phyloP scores from a whole-genome alignment of 2,329 filamentous ascomycete genomes.

The Aspergillus novofumigatus region DNA sequence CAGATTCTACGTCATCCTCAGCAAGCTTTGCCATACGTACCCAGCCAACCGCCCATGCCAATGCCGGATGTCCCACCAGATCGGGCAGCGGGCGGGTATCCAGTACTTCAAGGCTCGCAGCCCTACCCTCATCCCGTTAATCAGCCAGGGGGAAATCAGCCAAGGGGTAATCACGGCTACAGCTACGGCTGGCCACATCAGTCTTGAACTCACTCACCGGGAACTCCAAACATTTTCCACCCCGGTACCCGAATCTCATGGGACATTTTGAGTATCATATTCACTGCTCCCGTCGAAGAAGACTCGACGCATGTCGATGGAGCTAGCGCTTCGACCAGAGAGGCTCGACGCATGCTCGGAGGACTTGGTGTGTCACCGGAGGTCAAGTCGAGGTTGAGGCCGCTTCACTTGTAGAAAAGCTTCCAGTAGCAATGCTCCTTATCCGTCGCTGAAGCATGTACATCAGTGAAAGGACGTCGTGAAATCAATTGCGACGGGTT shows the following conservation, averaged over 20 bases:
- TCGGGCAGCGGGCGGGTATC: slow-evolving; percentile 11
- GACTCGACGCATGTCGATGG: neutral
- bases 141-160: slow-evolving; percentile 8
- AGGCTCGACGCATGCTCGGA: neutral
- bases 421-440: neutral
- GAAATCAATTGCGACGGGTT: neutral
- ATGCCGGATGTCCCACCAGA: slow-evolving; percentile 13
- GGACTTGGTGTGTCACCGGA: neutral
- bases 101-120: slow-evolving; percentile 9
- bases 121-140: slow-evolving; percentile 9
- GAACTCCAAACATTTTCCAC: neutral
- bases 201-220: slow-evolving; percentile 7
- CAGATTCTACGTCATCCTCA: slow-evolving; percentile 9
- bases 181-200: slow-evolving; percentile 17
- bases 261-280: neutral
- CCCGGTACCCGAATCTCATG: neutral
- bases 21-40: slow-evolving; percentile 13
- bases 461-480: neutral
- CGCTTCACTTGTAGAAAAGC: neutral
- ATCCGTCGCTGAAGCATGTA: neutral
- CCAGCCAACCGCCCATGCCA: slow-evolving; percentile 18
- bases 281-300: neutral
- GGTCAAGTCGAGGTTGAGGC: neutral
- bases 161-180: slow-evolving; percentile 4
- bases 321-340: neutral